Base-by-base conservation (phyloP, 108 stramenopile species). In the Nannochloropsis salina region DNA sequence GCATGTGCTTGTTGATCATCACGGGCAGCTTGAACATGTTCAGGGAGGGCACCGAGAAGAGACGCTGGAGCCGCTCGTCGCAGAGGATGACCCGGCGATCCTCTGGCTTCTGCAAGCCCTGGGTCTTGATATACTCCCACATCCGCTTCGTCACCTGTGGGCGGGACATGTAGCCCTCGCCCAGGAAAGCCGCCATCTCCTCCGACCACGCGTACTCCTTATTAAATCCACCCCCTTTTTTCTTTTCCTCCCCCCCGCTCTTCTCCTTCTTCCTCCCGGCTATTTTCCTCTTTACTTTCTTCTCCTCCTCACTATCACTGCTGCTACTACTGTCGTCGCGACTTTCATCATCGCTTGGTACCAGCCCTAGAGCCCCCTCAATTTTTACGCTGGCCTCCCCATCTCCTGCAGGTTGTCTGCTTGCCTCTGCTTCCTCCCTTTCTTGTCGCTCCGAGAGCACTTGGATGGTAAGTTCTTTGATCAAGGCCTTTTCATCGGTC, bases 41-140 rank as follows among this genome's bases (percentile, higher is more conserved):
- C 15, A 87, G 21, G 12, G 3, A 41, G 61, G 80, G 42, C 21
- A 51, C 41, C 81, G 43, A 9, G 40, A 90, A 86, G 43, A 90
- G 9, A 74, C 80, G 40, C 45, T 84, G 18, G 42, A 90, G 83
- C 21, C 44, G n/a, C 41, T 80, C 79, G 86, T 90, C 89, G 31
- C 86, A 87, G 12, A 84, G 79, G 44, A 90, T 90, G 42, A 84
- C 43, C 3, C 87, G 86, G 18, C 85, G 82, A 51, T 90, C 84
- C 22, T 8, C 12, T 9, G 89, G 89, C n/a, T 90, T 85, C 84
- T 90, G 89, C 44, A 90, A 44, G 12, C 85, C 74, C 9, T 90
- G 8, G 15, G 12, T 74, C 45, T 85, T 85, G 80, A 90, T 90
- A 84, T 90, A 87, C 18, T 84, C 84, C 89, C 89, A 90, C 31